Evolutionary conservation across 352 stramenopile species (phyloP), one percentile per base, ranked within the genome.

Genomic region (Phytopythium cucurbitacearum): DNA sequence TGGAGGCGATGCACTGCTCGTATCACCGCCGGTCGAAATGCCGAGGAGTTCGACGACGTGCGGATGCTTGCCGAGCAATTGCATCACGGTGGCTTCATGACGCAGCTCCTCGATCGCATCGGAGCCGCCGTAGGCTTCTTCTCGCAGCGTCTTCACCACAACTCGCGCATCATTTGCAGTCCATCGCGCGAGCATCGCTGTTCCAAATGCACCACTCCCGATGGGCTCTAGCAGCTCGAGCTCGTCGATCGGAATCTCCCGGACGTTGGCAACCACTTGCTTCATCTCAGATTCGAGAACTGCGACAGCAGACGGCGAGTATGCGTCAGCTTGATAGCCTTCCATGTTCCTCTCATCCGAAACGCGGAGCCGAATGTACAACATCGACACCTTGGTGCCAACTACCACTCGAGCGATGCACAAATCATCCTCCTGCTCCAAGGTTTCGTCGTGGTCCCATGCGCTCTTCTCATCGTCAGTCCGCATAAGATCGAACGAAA

Each of bases 21-120:
- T 48, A 15, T 49, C 33, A 38, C 46, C 47, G 1, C 57, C 28
- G 15, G 36, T 73, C 32, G 56, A 78, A 3, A 88, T 57, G n/a
- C 77, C 77, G 0, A 91, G 51, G 1, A 91, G 53, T 43, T 87
- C 76, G 1, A 91, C 77, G 7, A 89, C 71, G 28, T 87, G 80
- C 3, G 80, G 80, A 41, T 91, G 77, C 40, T 91, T 85, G 3
- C 77, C 80, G 4, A 91, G 62, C 57, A 91, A 69, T 53, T 87
- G 75, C 74, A 87, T 87, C 37, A 91, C 80, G 0, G 70, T 69
- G 1, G 77, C 76, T 71, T 91, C 80, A 41, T 91, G 80, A 1
- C 71, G 76, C 38, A 91, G 75, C 48, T 79, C 72, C 1, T 74
- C 69, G 3, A 87, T 40, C 1, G 67, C 63, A 5, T 87, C 73